Evolutionary conservation across 148 eudicot species (phyloP).

Genomic region (Rheum nobile): DNA sequence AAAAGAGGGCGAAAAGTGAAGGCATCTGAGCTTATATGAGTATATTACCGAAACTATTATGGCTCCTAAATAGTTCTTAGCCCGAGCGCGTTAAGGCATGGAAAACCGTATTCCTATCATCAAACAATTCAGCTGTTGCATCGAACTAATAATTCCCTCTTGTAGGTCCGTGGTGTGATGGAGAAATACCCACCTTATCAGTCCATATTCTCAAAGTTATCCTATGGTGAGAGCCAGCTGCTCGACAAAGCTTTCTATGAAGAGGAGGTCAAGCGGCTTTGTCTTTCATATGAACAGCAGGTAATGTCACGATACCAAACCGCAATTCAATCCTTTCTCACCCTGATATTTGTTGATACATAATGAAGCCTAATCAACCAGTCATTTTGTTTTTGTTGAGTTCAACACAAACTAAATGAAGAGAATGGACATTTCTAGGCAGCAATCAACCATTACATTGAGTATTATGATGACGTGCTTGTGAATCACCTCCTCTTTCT

Average conservation of each 20-base stretch:
- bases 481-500: not conserved
- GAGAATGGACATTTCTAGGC: not conserved
- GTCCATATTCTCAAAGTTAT: slow-evolving; percentile 67
- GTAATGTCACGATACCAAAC: slow-evolving; percentile 20
- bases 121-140: not conserved
- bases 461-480: too few relatives aligned
- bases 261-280: slow-evolving; percentile 94
- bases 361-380: too few relatives aligned
- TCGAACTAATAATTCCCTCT: not conserved
- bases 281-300: slow-evolving; percentile 94
- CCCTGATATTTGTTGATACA: too few relatives aligned
- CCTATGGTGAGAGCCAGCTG: slow-evolving; percentile 97
- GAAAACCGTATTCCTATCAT: not conserved
- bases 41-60: too few relatives aligned
- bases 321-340: not conserved
- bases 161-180: slow-evolving; percentile 87
- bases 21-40: too few relatives aligned
- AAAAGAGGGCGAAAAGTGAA: too few relatives aligned
- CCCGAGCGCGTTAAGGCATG: not conserved
- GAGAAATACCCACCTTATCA: slow-evolving; percentile 92
- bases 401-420: not conserved
- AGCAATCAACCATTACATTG: too few relatives aligned
- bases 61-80: too few relatives aligned
- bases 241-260: slow-evolving; percentile 97
- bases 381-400: not conserved